Evolutionary conservation across 768 basidiomycete genomes (phyloP), one percentile per base, ranked within the genome.

Genomic region (Trichaptum fuscoviolaceum): DNA sequence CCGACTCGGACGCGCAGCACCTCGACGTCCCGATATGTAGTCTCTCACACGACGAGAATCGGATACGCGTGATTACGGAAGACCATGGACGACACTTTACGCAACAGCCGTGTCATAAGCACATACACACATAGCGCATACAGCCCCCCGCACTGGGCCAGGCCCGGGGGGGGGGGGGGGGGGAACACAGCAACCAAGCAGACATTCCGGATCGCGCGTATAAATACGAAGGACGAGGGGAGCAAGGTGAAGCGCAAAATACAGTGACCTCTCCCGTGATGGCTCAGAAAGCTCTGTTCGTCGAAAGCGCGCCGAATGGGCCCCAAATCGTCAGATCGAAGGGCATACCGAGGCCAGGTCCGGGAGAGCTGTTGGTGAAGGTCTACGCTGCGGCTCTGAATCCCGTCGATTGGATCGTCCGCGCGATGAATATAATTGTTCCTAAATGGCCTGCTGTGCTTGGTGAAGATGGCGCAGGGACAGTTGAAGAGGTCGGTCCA

Each of bases 401-500:
- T 69, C 85, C 84, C 9, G 70, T 69, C 25, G 71, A 69, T 67
- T 69, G 62, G 66, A 69, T 63, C 68, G 67, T 57, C n/a, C 70
- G 67, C 42, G 42, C 42, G 42, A 52, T 52, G 42, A 20, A 20
- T 20, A 58, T 69, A n/a, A 66, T 72, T 66, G 65, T 71, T 36
- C 62, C 71, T 25, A 17, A 66, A 25, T 75, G 57, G 67, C 75
- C 71, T 7, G 64, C 67, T 15, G 62, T 74, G 20, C 35, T 73
- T 15, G 76, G 76, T 2, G 74, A 71, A 7, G 86, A 87, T 64
- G 75, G 78, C 34, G 81, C 86, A 58, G 87, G 87, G 4, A 79
- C 80, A 0, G 81, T 87, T 6, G 81, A 79, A 25, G 79, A 75
- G 30, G 76, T 87, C 58, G 87, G 86, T 2, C 80, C 81, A 65